Evolutionary conservation across 495 filamentous ascomycete genomes (phyloP).

Genomic region (Hypomontagnella monticulosa): DNA sequence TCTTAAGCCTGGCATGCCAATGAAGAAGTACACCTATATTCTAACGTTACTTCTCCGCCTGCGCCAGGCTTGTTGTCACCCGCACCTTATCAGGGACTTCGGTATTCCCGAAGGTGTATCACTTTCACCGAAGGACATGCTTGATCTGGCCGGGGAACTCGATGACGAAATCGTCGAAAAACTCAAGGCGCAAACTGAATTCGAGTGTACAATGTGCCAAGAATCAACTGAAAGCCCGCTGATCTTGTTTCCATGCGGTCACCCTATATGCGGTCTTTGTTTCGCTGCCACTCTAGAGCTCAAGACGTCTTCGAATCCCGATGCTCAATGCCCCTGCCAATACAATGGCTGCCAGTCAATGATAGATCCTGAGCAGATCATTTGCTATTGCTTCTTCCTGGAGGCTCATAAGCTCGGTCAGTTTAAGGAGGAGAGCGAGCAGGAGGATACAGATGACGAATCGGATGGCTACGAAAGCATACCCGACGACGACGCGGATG

Average conservation of each 20-base stretch:
- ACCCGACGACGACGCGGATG: conserved; percentile 53
- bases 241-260: conserved; percentile 87
- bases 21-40: conserved; percentile 83
- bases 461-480: conserved; percentile 43
- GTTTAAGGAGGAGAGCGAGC: conserved; percentile 35
- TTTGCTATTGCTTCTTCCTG: conserved; percentile 77
- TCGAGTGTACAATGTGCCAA: conserved; percentile 82
- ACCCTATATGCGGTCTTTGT: conserved; percentile 82
- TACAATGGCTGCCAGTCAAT: conserved; percentile 67
- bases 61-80: conserved; percentile 93
- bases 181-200: conserved; percentile 66
- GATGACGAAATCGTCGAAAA: conserved; percentile 69
- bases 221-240: conserved; percentile 78
- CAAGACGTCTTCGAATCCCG: conserved; percentile 71
- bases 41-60: conserved; percentile 87
- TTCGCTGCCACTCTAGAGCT: conserved; percentile 66
- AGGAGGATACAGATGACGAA: conserved; percentile 45
- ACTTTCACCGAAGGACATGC: conserved; percentile 64
- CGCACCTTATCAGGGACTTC: conserved; percentile 85
- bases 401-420: conserved; percentile 72
- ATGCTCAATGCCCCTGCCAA: conserved; percentile 71
- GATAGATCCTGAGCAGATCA: conserved; percentile 72
- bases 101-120: conserved; percentile 60
- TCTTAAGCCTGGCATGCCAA: conserved; percentile 73
- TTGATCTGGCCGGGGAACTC: conserved; percentile 72